phyloP scores from a whole-genome alignment of 805 yeast genomes.

The Ogataea paraovalis region DNA sequence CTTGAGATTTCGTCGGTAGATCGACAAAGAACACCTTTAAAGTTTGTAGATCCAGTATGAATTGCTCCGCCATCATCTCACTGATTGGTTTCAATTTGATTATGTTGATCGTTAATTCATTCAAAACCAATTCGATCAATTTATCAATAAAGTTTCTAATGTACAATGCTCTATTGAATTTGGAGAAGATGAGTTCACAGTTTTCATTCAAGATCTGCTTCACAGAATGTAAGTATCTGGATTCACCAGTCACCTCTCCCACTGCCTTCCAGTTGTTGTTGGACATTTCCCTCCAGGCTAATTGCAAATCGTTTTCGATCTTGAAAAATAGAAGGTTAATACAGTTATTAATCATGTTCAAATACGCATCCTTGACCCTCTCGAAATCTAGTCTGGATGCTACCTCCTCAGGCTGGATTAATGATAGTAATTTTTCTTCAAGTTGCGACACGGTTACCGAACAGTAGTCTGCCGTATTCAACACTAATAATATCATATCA shows the following conservation, averaged over 20 bases:
- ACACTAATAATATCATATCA: constrained; percentile 60
- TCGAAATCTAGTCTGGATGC: constrained; percentile 50
- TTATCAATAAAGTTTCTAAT: constrained; percentile 72
- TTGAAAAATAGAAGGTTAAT: constrained; percentile 53
- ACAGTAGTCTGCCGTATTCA: constrained; percentile 90
- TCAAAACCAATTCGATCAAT: constrained; percentile 59
- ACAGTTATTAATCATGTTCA: constrained; percentile 54
- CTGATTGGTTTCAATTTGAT: constrained; percentile 63
- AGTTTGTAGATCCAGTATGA: constrained; percentile 65
- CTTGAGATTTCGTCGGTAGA: constrained; percentile 44
- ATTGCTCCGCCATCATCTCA: constrained; percentile 73
- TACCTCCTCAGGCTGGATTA: constrained; percentile 32
- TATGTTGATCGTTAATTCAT: constrained; percentile 54
- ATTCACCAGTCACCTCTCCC: constrained; percentile 65
- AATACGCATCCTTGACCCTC: constrained; percentile 49
- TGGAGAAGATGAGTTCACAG: constrained; percentile 46
- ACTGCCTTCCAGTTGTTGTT: constrained; percentile 70
- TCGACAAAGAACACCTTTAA: constrained; percentile 51
- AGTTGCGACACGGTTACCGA: constrained; percentile 73
- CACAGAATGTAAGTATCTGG: constrained; percentile 63
- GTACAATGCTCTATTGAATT: constrained; percentile 66
- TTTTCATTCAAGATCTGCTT: constrained; percentile 43
- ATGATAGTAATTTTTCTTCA: constrained; percentile 51
- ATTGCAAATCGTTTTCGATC: constrained; percentile 55
- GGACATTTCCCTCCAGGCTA: constrained; percentile 80